Evolutionary conservation across 352 stramenopile genomes (phyloP), one percentile per base, ranked within the genome.

Genomic region (Globisporangium nunn): DNA sequence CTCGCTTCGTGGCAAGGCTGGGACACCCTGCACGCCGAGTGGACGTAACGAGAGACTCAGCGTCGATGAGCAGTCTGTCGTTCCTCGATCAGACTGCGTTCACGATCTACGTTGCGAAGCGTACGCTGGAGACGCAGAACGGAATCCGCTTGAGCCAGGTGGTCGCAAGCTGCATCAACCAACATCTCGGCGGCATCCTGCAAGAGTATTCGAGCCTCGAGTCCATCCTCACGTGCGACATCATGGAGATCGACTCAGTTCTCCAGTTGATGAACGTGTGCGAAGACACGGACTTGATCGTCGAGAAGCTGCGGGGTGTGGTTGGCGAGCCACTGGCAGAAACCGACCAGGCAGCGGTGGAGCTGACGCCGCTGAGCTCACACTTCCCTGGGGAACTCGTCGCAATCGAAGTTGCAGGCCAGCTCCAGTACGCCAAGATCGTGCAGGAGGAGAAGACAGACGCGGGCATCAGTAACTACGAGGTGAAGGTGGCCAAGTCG

Each of bases 371-470:
- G 5, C 57, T 93, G 44, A 67, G 79, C 8, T 82, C 81, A n/a
- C 87, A 83, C 54, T 66, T 84, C 31, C 53, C 75, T 8, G 81
- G 81, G 52, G 84, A 93, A 54, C 66, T 90, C 14, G 73, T 93
- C 2, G 84, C 78, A 1, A 62, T 92, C 8, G 74, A 85, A 49
- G 35, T 68, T 11, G 67, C 72, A 45, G 69, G 74, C n/a, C 56
- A 55, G 5, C 57, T 89, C 10, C 70, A 64, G n/a, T 93, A 91
- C 40, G 74, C 48, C 4, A 88, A 86, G 41, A 75, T 92, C 18
- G 28, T 89, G 40, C 64, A 71, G 3, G 71, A 81, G 56, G 54
- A 73, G 43, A 45, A 50, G 18, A 54, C 31, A 2, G 54, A 66
- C 23, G 61, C 53, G 10, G 77, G 70, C 12, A 53, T 91, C 23